Percentiles rank a stretch among this genome's conserved stretches.
phyloP scores from a whole-genome alignment of 169 alveolate genomes.

The Plasmodium gaboni region DNA sequence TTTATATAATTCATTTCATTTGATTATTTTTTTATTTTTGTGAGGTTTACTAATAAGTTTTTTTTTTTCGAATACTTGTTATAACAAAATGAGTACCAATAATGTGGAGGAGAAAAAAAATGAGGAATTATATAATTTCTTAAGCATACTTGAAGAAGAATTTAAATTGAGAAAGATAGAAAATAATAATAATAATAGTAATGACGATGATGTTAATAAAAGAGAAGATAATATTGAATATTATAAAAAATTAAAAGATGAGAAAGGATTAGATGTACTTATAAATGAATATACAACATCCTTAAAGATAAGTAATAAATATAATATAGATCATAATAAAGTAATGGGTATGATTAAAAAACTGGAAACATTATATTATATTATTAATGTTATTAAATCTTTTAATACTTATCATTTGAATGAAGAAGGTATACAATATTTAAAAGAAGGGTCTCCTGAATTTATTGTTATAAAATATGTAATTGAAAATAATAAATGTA shows the following conservation, averaged over 20 bases:
- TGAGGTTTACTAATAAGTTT: no score
- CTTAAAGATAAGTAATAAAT: constrained; percentile 58
- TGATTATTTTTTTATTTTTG: no score
- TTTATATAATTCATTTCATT: no score
- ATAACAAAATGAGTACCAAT: constrained; percentile 1
- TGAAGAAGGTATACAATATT: constrained; percentile 84
- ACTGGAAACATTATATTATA: constrained; percentile 83
- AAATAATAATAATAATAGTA: background rate
- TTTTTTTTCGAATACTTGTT: no score
- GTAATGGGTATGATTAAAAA: constrained; percentile 85
- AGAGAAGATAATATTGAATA: constrained; percentile 1
- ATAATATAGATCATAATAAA: constrained; percentile 83
- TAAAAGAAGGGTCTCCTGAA: constrained; percentile 86
- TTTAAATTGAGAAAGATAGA: constrained; percentile 27
- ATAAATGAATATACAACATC: constrained; percentile 55
- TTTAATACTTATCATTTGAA: constrained; percentile 78
- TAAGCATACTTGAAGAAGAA: constrained; percentile 31
- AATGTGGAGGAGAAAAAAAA: constrained; percentile 12
- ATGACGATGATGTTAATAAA: background rate
- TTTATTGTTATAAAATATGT: constrained; percentile 78
- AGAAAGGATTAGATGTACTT: constrained; percentile 52
- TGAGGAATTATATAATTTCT: constrained; percentile 21
- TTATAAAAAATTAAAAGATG: constrained; percentile 20
- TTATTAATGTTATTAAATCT: constrained; percentile 79
- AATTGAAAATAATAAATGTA: constrained; percentile 28